A percentile compares a stretch with the other conserved stretches of the same genome.
These are phyloP conservation scores for Mucor sp. DNA, from an alignment of 371 early-diverging fungal species.

Conservation along the genomic window DNA sequence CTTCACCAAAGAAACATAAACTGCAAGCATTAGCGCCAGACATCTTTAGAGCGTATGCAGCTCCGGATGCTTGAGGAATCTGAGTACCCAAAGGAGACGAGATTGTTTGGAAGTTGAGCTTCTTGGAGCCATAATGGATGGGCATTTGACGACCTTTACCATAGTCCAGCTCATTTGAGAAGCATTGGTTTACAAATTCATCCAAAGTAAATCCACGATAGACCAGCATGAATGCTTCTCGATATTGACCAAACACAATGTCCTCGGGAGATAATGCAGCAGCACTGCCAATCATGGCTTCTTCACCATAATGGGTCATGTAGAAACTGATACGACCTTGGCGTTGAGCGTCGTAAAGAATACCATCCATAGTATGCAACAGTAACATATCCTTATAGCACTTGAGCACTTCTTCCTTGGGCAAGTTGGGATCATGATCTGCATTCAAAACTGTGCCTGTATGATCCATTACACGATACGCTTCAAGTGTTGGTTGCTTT, in stretches of 20 bases:
- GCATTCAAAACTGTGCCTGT: constrained; percentile 78
- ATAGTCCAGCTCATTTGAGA: constrained; percentile 83
- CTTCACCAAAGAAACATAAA: constrained; percentile 97
- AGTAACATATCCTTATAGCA: constrained; percentile 92
- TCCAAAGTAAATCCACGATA: constrained; percentile 94
- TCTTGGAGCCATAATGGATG: constrained; percentile 91
- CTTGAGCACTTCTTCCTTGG: constrained; percentile 71
- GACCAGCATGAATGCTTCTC: constrained; percentile 92
- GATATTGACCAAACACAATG: constrained; percentile 93
- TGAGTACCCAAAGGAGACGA: constrained; percentile 97
- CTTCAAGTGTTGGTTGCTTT: constrained; percentile 66
- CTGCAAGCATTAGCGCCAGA: constrained; percentile 75
- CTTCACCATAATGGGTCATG: constrained; percentile 98
- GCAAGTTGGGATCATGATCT: constrained; percentile 77
- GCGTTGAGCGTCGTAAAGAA: constrained; percentile 97
- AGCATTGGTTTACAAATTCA: constrained; percentile 96
- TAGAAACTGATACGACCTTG: constrained; percentile 98
- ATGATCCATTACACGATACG: constrained; percentile 93
- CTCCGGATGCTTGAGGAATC: constrained; percentile 98
- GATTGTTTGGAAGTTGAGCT: constrained; percentile 92
- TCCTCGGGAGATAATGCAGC: constrained; percentile 86
- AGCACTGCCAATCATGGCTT: constrained; percentile 92
- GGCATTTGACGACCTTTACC: constrained; percentile 99
- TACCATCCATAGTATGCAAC: constrained; percentile 89
- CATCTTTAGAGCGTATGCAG: constrained; percentile 94